These are phyloP conservation scores for Myochromella boudieri DNA, from an alignment of 768 basidiomycete species.

Conservation along the genomic window DNA sequence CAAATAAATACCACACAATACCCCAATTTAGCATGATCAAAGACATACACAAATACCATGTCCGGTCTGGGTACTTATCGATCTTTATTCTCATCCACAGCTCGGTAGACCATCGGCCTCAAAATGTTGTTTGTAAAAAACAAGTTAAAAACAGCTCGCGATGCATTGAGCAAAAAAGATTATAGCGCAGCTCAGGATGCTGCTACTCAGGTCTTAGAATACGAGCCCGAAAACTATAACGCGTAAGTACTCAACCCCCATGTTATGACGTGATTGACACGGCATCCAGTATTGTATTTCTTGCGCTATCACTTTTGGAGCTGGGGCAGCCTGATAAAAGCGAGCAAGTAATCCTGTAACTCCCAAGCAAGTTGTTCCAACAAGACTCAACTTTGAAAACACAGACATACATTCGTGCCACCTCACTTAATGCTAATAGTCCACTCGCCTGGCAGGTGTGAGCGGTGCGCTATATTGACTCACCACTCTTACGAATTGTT, in stretches of 20 bases:
- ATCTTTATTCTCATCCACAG: no score
- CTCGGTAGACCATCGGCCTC: not conserved
- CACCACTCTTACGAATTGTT: not conserved
- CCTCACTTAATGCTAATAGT: conserved; percentile 63
- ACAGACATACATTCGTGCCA: conserved; percentile 81
- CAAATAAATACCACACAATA: no score
- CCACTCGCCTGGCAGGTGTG: conserved; percentile 83
- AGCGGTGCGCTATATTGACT: conserved; percentile 14
- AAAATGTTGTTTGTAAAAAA: conserved; percentile 57
- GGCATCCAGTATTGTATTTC: conserved; percentile 73
- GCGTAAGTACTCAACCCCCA: conserved; percentile 62
- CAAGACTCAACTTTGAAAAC: conserved; percentile 13
- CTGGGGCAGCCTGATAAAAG: conserved; percentile 68
- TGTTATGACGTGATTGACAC: not conserved
- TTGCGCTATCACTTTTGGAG: conserved; percentile 78
- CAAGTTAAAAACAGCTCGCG: conserved; percentile 80
- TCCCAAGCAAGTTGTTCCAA: not conserved
- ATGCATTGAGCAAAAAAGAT: conserved; percentile 74
- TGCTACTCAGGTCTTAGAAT: conserved; percentile 64
- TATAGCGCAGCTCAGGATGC: conserved; percentile 65
- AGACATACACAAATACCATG: no score
- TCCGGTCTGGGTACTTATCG: no score
- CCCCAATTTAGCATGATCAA: no score
- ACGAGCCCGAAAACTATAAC: conserved; percentile 82
- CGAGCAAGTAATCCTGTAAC: conserved; percentile 70